Evolutionary conservation across 306 rosid genomes (phyloP), one percentile per base, ranked within the genome.

Genomic region (Prunus mongolica): DNA sequence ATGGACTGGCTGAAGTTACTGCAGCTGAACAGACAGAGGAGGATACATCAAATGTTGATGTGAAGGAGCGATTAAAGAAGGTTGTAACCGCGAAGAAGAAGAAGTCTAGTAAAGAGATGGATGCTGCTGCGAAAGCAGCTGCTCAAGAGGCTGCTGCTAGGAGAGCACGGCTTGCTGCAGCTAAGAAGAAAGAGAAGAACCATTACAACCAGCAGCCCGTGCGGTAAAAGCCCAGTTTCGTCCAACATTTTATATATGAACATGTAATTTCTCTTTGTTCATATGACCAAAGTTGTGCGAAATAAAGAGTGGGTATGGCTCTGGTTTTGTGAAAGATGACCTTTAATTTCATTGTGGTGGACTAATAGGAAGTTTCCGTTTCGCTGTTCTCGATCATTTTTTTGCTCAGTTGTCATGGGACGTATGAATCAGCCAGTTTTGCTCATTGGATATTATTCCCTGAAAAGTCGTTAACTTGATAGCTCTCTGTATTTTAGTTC

Each of bases 181-280:
- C 97, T 0, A 95, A 95, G 89, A 95, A 95, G 88, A 95, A 91
- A 73, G 97, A 92, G 87, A 95, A 95, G 89, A 90, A 67, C 82
- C 99, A 95, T 84, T 95, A 92, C 78, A 95, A 92, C 79, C 97
- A 95, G 81, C 99, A 92, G 70, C 99, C 96, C 1, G 83, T 90
- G 76, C 93, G 96, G 88, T 95, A 86, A 82, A 83, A 24, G 64
- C 71, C 32, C 55, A 69, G 47, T 72, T 73, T 64, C 71, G 79
- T 69, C 83, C 81, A 74, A 68, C 87, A 72, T 69, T 80, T 52
- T 79, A 67, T n/a, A 83, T 86, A 82, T 67, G 91, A 88, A 87
- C 85, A 76, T 82, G 91, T 76, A 82, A 73, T 84, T 83, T 86
- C 70, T 62, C 76, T 78, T 83, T 91, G 92, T 89, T 87, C 88